These are phyloP conservation scores for Musa acuminata DNA, from an alignment of 176 grass and related monocot species.

Conservation along the genomic window DNA sequence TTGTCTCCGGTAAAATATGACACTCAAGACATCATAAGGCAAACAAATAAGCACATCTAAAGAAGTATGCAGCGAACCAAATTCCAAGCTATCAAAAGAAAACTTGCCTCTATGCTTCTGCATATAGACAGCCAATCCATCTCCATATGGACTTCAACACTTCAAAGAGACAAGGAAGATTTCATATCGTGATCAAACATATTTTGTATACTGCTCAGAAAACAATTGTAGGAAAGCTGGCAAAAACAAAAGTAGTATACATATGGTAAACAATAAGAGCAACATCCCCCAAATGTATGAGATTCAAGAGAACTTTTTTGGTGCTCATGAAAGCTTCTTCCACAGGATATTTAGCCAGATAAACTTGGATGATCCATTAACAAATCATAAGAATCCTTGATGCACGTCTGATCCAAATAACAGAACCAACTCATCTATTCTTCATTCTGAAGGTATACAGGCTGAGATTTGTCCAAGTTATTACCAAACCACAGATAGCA, in stretches of 20 bases:
- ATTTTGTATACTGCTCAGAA: not conserved
- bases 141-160: not conserved
- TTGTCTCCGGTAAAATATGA: too few relatives aligned
- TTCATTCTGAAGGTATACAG: not conserved
- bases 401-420: not conserved
- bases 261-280: not conserved
- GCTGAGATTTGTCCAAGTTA: not conserved
- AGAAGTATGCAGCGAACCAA: not conserved
- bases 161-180: not conserved
- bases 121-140: not conserved
- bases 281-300: not conserved
- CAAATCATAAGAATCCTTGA: not conserved
- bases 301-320: not conserved
- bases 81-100: not conserved
- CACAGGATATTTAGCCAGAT: not conserved
- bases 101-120: constrained; percentile 5
- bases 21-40: too few relatives aligned
- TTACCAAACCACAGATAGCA: not conserved
- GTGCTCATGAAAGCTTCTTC: not conserved
- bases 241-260: not conserved
- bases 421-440: not conserved
- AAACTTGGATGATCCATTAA: not conserved
- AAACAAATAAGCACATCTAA: constrained; percentile 3
- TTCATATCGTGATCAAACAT: not conserved
- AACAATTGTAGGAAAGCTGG: not conserved